These are phyloP conservation scores for Podila verticillata DNA, from an alignment of 192 early-diverging fungal genomes.

Conservation along the genomic window DNA sequence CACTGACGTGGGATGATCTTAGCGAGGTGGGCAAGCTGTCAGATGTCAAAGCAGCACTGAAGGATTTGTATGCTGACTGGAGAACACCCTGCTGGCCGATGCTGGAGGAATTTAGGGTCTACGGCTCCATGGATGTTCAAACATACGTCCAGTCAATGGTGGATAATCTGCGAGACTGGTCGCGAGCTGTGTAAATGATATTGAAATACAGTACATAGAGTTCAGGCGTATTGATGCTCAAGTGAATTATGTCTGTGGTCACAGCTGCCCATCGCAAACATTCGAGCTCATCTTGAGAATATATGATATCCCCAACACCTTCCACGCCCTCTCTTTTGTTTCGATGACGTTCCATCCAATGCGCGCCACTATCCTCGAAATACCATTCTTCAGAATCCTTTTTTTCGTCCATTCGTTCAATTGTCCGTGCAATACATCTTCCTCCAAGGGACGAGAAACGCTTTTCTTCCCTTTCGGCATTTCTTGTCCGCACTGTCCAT, in stretches of 20 bases:
- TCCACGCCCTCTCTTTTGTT: background rate
- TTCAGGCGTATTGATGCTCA: too few relatives aligned
- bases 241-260: too few relatives aligned
- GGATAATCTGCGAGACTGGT: background rate
- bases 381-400: background rate
- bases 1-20: background rate
- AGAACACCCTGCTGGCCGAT: background rate
- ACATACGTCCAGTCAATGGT: background rate
- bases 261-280: too few relatives aligned
- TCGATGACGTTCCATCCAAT: background rate
- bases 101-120: background rate
- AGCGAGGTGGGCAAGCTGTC: constrained; percentile 1
- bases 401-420: background rate
- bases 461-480: background rate
- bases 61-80: background rate
- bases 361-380: background rate
- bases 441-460: background rate
- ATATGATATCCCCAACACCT: background rate
- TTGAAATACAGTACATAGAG: too few relatives aligned
- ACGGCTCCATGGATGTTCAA: background rate
- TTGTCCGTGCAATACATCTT: background rate
- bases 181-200: background rate
- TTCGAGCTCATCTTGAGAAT: background rate
- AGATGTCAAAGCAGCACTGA: background rate
- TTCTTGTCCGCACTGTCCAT: background rate